These are phyloP conservation scores for Malania oleifera DNA, from an alignment of 164 flowering plant species.

Conservation along the genomic window DNA sequence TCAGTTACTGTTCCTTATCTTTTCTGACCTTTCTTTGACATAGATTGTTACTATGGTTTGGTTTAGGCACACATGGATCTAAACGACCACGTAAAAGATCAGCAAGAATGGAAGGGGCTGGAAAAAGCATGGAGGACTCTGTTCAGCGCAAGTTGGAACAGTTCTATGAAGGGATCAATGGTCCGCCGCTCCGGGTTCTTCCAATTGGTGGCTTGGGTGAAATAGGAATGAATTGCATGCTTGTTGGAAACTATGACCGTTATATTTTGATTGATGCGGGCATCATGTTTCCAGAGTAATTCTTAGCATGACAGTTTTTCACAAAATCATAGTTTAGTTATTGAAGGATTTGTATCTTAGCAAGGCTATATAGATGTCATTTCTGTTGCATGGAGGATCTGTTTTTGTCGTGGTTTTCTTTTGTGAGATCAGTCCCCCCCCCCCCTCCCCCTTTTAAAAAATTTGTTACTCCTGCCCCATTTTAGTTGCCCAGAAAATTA, in stretches of 20 bases:
- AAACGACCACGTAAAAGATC: constrained; percentile 41
- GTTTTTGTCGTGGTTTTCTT: background rate
- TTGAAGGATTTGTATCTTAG: background rate
- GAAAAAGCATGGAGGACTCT: constrained; percentile 91
- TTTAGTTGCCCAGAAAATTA: no score
- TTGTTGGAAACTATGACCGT: constrained; percentile 92
- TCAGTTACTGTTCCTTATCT: background rate
- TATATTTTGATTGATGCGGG: constrained; percentile 98
- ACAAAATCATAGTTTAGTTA: background rate
- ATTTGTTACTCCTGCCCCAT: no score
- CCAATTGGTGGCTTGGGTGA: constrained; percentile 99
- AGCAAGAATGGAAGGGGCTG: constrained; percentile 64
- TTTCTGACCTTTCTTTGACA: background rate
- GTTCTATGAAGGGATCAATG: constrained; percentile 87
- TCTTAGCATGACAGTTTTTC: constrained; percentile 4
- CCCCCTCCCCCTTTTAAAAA: no score
- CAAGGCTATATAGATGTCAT: background rate
- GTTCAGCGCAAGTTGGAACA: constrained; percentile 90
- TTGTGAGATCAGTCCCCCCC: no score
- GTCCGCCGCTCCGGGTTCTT: constrained; percentile 93
- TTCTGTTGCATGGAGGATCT: background rate
- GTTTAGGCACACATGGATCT: constrained; percentile 47
- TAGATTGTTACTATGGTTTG: background rate
- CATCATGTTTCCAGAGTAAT: constrained; percentile 98
- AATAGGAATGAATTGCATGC: constrained; percentile 99